Evolutionary conservation across 176 grass and related monocot genomes (phyloP), one percentile per base, ranked within the genome.

Genomic region (Saccharum officinarum): DNA sequence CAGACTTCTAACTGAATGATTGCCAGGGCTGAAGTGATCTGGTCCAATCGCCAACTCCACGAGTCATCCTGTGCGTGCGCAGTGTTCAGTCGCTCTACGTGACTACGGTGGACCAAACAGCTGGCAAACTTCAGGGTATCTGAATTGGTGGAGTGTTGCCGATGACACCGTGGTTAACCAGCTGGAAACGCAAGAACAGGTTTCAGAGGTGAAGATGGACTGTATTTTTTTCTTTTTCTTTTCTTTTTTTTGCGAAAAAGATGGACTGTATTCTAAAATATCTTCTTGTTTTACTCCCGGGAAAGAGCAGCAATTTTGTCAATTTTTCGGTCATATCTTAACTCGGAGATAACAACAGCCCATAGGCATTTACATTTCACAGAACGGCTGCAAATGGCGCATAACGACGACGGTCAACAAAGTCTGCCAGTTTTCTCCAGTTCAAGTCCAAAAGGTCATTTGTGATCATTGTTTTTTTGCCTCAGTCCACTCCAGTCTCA

Each of bases 381-480:
- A 52, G 17, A 33, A 68, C 67, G 9, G 87, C 79, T 76, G 13
- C 79, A 60, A 8, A 82, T 62, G 39, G 20, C 76, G 67, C 47
- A 47, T 67, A 28, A 57, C 23, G n/a, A 40, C 23, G 62, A 12
- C 4, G 81, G 67, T 22, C 46, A 88, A 46, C 68, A 80, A 67
- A 57, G 26, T 28, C 18, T 73, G n/a, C 13, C 8, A 45, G n/a
- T 78, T 79, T 90, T 83, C 46, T 83, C 65, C 59, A 0, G 55
- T 75, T 74, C 73, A 90, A 75, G 80, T 62, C 50, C n/a, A 83
- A 82, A 64, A 72, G 49, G 69, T 41, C 68, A 40, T 75, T 42
- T 40, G 34, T 79, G 28, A 40, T 42, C 41, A 40, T 40, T 61
- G 47, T 75, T 39, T 61, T 17, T 68, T 69, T 47, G 33, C 63